Evolutionary conservation across 148 eudicot genomes (phyloP).

Genomic region (Agrostemma githago): DNA sequence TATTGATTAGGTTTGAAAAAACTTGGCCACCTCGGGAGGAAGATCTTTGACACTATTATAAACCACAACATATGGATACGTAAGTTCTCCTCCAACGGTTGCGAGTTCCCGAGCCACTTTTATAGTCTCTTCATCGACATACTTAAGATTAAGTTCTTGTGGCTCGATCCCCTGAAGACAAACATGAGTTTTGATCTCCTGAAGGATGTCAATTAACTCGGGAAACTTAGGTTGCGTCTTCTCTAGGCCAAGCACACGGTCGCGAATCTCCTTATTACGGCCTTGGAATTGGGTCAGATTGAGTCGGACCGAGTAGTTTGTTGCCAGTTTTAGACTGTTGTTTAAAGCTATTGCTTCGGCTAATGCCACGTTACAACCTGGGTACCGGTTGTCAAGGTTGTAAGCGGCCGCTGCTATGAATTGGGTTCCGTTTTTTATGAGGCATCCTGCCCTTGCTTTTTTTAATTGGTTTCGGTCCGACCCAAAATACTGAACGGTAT

Average conservation of each 20-base stretch:
- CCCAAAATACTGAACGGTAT: not conserved
- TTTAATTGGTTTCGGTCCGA: conserved; percentile 13
- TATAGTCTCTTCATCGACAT: not conserved
- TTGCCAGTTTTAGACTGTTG: not conserved
- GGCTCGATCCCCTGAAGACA: not conserved
- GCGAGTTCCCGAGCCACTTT: conserved; percentile 12
- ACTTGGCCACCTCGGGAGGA: not conserved
- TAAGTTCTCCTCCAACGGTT: not conserved
- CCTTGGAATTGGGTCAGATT: not conserved
- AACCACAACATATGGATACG: not conserved
- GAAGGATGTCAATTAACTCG: not conserved
- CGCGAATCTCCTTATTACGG: conserved; percentile 2
- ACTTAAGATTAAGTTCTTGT: not conserved
- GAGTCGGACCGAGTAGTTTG: not conserved
- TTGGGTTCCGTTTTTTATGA: not conserved
- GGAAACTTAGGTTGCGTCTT: not conserved
- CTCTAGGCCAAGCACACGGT: conserved; percentile 4
- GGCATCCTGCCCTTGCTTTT: conserved; percentile 17
- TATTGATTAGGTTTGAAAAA: not conserved
- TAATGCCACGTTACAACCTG: not conserved
- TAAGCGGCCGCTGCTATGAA: conserved; percentile 3
- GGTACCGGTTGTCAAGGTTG: conserved; percentile 8
- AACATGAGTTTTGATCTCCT: not conserved
- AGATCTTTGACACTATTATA: not conserved
- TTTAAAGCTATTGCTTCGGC: conserved; percentile 12